Evolutionary conservation across 768 basidiomycete species (phyloP).

Genomic region (Termitomyces titanicus): DNA sequence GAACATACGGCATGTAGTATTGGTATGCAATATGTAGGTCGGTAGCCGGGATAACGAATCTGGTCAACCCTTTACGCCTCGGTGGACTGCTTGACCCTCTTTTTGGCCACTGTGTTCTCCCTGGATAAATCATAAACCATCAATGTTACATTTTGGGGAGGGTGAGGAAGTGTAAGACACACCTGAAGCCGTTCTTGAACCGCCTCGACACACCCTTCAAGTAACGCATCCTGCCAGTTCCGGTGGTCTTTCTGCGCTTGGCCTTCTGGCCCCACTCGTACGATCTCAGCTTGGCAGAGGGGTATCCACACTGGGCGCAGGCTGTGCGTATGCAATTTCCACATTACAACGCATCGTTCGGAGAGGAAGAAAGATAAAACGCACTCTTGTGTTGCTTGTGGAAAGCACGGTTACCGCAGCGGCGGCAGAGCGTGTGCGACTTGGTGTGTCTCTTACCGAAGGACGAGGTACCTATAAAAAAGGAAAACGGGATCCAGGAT

Average conservation of each 20-base stretch:
- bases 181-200: constrained; percentile 99
- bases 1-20: constrained; percentile 17
- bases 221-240: constrained; percentile 93
- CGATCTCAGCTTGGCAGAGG: constrained; percentile 90
- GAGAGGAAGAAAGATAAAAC: constrained; percentile 28
- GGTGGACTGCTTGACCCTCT: constrained; percentile 15
- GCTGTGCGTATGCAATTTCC: constrained; percentile 42
- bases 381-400: constrained; percentile 98
- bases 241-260: constrained; percentile 99
- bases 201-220: constrained; percentile 89
- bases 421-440: constrained; percentile 95
- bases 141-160: too few species aligned
- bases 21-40: constrained; percentile 12
- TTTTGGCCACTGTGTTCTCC: constrained; percentile 20
- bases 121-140: not conserved
- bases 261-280: constrained; percentile 99
- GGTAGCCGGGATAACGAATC: not conserved
- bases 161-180: constrained; percentile 12
- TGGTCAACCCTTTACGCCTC: constrained; percentile 17
- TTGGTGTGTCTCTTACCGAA: constrained; percentile 98
- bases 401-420: constrained; percentile 93
- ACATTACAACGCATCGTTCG: too few species aligned
- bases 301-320: constrained; percentile 96
- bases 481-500: constrained; percentile 3
- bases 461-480: constrained; percentile 89